Conservation (phyloP, 2,329 filamentous ascomycete species). For the Podosphaera xanthii region DNA sequence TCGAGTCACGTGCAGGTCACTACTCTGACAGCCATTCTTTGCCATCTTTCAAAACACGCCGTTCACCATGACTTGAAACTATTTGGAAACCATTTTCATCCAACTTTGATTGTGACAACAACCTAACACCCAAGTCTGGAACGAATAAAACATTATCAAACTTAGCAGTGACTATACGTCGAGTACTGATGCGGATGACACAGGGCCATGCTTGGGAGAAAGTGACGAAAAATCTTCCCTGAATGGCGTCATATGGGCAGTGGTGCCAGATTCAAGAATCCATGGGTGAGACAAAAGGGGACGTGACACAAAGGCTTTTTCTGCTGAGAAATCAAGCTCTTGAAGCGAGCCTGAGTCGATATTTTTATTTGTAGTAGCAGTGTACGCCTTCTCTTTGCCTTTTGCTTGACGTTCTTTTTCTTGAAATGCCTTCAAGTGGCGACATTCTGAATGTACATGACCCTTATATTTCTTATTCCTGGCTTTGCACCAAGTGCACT, state of each 20-base stretch:
- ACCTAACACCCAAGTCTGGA: neutral
- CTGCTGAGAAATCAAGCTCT: neutral
- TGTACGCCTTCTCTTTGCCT: neutral
- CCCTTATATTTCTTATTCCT: slow-evolving; percentile 1
- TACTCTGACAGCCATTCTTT: neutral
- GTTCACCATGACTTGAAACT: neutral
- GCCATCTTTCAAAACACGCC: neutral
- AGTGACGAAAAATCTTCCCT: neutral
- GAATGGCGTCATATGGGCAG: neutral
- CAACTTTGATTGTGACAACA: neutral
- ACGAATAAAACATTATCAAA: neutral
- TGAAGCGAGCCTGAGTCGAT: neutral
- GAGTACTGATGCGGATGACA: neutral
- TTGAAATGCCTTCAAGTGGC: neutral
- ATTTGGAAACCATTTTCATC: neutral
- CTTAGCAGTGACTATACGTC: neutral
- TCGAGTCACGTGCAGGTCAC: no score
- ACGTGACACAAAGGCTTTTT: neutral
- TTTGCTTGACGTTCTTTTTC: neutral
- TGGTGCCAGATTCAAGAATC: neutral
- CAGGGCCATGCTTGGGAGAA: neutral
- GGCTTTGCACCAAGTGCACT: neutral
- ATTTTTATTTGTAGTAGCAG: neutral
- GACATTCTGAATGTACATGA: slow-evolving; percentile 1
- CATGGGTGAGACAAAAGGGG: neutral